Evolutionary conservation across 495 filamentous ascomycete genomes (phyloP), one percentile per base, ranked within the genome.

Genomic region (Annulohypoxylon nitens): DNA sequence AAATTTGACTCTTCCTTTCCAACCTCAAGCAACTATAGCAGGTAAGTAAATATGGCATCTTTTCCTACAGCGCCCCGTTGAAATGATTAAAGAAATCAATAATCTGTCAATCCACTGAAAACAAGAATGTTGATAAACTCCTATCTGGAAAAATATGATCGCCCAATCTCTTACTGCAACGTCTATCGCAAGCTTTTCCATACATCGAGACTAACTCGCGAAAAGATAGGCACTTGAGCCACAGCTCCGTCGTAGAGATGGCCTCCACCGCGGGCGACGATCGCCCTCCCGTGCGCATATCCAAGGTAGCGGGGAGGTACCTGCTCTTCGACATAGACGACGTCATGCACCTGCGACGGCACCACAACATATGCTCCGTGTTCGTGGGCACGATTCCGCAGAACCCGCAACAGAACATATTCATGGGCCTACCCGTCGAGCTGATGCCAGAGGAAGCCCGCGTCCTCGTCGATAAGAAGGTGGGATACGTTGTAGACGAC

Each of bases 41-140:
- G 58, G 73, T 78, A 58, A 74, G 75, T 77, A 14, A 30, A 67
- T 23, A 14, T 45, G 30, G 4, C 0, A 12, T 25, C 48, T 70
- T 71, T 2, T 6, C 53, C 59, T 67, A 16, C 59, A 48, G 2
- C 57, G 14, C 64, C 30, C 30, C 16, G 25, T 78, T 83, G 82
- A 82, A 83, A 92, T 92, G 91, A 93, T 93, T 93, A 93, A 83
- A 88, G 75, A 16, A 65, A 69, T 75, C 25, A 86, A 81, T 83
- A 86, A 94, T 94, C 92, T 95, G 92, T 95, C 92, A 95, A 95
- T 95, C 92, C 90, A 85, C 92, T 93, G 92, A 94, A 70, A 71
- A 71, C 73, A 66, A 70, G 25, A 72, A 73, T 82, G 81, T 81
- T 77, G 74, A 79, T 61, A 78, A 76, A 61, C 73, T 76, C 67